Evolutionary conservation across 495 filamentous ascomycete genomes (phyloP).

Genomic region (Mycothermus thermophilus): DNA sequence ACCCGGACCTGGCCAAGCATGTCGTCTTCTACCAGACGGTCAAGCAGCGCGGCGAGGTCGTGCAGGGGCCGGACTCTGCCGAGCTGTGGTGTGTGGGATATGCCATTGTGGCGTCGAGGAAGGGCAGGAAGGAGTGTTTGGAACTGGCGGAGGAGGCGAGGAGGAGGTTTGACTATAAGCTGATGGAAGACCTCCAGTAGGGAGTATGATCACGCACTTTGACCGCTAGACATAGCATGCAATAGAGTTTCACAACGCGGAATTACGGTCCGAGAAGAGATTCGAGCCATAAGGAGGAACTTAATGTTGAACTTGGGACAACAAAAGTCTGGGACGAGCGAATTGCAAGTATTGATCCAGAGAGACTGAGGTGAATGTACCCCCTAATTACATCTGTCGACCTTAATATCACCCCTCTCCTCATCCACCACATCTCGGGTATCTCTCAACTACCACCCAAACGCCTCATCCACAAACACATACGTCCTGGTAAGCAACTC

Average conservation of each 20-base stretch:
- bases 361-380: no score
- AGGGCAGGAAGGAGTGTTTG: constrained; percentile 1
- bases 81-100: constrained; percentile 12
- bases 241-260: no score
- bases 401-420: neutral
- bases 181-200: no score
- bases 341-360: no score
- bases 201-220: no score
- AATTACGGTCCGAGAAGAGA: no score
- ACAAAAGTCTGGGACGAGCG: no score
- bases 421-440: no score
- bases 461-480: constrained; percentile 9
- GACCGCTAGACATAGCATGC: no score
- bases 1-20: constrained; percentile 8
- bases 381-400: no score
- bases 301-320: no score
- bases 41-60: constrained; percentile 11
- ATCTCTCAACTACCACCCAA: constrained; percentile 10
- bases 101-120: constrained; percentile 1
- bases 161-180: constrained; percentile 3
- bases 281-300: no score
- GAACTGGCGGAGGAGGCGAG: constrained; percentile 1
- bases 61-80: constrained; percentile 11
- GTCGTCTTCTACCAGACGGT: constrained; percentile 11
- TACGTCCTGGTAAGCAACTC: constrained; percentile 4